Conservation (phyloP, 345 rosid genomes). For the Hypericum perforatum region DNA sequence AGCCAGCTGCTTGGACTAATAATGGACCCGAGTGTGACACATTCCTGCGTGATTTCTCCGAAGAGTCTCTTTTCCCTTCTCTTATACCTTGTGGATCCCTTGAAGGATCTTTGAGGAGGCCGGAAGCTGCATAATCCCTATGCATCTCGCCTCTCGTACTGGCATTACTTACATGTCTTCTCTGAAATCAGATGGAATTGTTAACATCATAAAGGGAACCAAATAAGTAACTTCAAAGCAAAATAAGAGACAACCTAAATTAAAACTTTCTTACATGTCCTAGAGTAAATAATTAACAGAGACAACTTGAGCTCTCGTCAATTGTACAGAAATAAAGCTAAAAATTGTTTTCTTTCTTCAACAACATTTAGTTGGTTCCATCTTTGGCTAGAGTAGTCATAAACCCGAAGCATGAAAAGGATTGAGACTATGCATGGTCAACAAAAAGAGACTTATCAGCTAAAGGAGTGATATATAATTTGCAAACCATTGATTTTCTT, state of each 20-base stretch:
- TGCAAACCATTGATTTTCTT: too few relatives aligned
- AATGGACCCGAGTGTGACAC: slow-evolving; percentile 53
- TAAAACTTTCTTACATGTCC: too few relatives aligned
- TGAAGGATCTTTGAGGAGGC: slow-evolving; percentile 28
- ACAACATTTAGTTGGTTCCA: too few relatives aligned
- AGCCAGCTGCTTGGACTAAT: slow-evolving; percentile 26
- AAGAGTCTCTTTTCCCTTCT: slow-evolving; percentile 29
- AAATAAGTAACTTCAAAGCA: neutral
- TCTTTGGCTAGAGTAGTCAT: too few relatives aligned
- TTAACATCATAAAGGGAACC: neutral
- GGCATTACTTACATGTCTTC: slow-evolving; percentile 20
- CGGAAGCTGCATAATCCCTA: slow-evolving; percentile 27
- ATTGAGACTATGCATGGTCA: too few relatives aligned
- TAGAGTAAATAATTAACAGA: too few relatives aligned
- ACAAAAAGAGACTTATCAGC: too few relatives aligned
- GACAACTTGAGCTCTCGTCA: too few relatives aligned
- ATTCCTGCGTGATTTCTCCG: slow-evolving; percentile 24
- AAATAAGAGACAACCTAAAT: neutral
- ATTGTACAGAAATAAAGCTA: too few relatives aligned
- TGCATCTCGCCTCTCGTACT: slow-evolving; percentile 26
- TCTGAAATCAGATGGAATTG: slow-evolving; percentile 24
- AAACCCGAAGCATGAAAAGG: too few relatives aligned
- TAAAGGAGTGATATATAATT: too few relatives aligned
- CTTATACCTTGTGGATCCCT: slow-evolving; percentile 26
- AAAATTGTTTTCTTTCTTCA: too few relatives aligned